Evolutionary conservation across 2,329 filamentous ascomycete species (phyloP), one percentile per base, ranked within the genome.

Genomic region (Scleromitrula shiraiana): DNA sequence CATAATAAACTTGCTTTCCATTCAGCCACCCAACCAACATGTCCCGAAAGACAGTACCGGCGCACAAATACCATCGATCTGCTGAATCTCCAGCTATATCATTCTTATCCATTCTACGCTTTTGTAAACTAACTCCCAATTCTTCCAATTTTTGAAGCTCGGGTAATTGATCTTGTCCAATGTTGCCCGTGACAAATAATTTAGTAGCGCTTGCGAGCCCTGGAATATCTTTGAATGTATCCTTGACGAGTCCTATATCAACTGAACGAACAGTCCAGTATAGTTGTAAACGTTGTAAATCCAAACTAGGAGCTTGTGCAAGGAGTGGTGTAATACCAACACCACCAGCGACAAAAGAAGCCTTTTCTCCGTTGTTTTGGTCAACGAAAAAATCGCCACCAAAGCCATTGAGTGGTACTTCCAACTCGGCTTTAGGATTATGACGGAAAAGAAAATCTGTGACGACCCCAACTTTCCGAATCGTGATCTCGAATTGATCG

Each of bases 321-420:
- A 94, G 69, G 3, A 93, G 57, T 2, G 88, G 88, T 23, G 88
- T 95, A 52, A 94, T 87, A 0, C 88, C 88, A 6, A 95, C 85
- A 3, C 88, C 88, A 0, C 78, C 86, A 5, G 86, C 86, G 3
- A 94, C 65, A 55, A 90, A 93, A 1, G 79, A 66, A 26, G 68
- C 62, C 35, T 50, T 44, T 5, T 65, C 60, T 14, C 58, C 57
- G 12, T 46, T 32, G 19, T 27, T 40, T 50, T 63, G 58, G 12
- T 64, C 52, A 20, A 80, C 65, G 14, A 58, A 63, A 53, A 84
- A 83, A 12, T 71, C 70, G 1, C 88, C 88, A 0, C 84, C 87
- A 53, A 94, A 86, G 0, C 85, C 88, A 19, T 83, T 70, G 0
- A 94, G 68, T 0, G 79, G 77, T 0, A 91, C 64, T 56, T 85